Evolutionary conservation across 2,329 filamentous ascomycete species (phyloP).

Genomic region (Penicillium capsulatum): DNA sequence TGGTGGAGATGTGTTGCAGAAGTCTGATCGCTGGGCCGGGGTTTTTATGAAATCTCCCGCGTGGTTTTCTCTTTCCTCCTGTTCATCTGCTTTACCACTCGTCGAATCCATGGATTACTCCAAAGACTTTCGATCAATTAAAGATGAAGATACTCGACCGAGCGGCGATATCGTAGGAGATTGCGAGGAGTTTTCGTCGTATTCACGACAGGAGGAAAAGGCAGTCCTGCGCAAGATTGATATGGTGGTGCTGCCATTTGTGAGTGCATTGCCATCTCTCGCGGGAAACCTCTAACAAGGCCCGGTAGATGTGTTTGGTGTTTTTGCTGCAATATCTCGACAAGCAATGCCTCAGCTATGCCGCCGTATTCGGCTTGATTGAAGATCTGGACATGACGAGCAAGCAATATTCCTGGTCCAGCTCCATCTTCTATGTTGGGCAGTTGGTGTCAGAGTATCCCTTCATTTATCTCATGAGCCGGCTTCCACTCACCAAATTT

Average conservation of each 20-base stretch:
- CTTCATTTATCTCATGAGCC: slow-evolving; percentile 51
- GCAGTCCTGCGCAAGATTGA: slow-evolving; percentile 18
- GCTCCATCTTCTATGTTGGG: slow-evolving; percentile 34
- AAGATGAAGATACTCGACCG: slow-evolving; percentile 3
- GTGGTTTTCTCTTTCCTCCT: no score
- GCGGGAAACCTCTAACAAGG: no score
- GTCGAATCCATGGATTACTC: slow-evolving; percentile 7
- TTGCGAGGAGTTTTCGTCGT: slow-evolving; percentile 1
- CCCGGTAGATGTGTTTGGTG: no score
- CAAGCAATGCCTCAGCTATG: slow-evolving; percentile 49
- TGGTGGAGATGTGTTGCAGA: no score
- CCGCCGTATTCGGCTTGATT: slow-evolving; percentile 42
- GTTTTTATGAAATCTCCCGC: no score
- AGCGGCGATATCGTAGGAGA: slow-evolving; percentile 9
- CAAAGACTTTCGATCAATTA: slow-evolving; percentile 4
- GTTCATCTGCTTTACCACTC: background rate
- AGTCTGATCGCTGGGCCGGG: no score
- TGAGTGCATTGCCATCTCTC: slow-evolving; percentile 2
- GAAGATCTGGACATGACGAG: slow-evolving; percentile 45
- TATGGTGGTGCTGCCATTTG: slow-evolving; percentile 19
- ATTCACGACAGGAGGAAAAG: slow-evolving; percentile 16
- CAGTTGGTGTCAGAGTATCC: slow-evolving; percentile 49
- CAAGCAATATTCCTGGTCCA: slow-evolving; percentile 49
- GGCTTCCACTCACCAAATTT: slow-evolving; percentile 49
- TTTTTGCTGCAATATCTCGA: slow-evolving; percentile 21